Evolutionary conservation across 768 basidiomycete genomes (phyloP).

Genomic region (Tricholoma hemisulphureum): DNA sequence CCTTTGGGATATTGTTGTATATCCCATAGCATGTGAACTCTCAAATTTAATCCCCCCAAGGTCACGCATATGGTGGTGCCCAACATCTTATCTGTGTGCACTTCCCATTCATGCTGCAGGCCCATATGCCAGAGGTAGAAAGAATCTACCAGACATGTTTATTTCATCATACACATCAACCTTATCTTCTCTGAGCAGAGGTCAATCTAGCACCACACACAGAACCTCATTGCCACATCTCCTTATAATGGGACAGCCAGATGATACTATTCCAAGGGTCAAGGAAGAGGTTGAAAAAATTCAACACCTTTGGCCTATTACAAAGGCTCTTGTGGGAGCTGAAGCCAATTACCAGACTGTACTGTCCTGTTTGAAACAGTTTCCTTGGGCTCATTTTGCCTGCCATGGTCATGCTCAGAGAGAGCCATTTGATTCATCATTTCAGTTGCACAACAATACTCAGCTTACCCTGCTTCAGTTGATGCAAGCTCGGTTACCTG

Average conservation of each 20-base stretch:
- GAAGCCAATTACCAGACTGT: not conserved
- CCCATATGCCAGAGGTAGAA: not conserved
- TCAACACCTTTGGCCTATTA: not conserved
- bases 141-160: not conserved
- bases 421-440: not conserved
- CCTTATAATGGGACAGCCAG: not conserved
- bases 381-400: not conserved
- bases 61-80: conserved; percentile 2
- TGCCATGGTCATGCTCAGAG: not conserved
- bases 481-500: too few relatives aligned
- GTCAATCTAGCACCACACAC: not conserved
- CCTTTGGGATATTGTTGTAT: not conserved
- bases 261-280: not conserved
- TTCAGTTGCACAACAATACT: conserved; percentile 1
- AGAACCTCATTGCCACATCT: not conserved
- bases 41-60: not conserved
- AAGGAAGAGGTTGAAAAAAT: not conserved
- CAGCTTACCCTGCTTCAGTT: too few relatives aligned
- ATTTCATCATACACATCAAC: not conserved
- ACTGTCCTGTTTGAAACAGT: not conserved
- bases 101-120: conserved; percentile 2
- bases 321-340: not conserved
- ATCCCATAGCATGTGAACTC: not conserved
- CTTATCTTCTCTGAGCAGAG: not conserved
- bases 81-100: not conserved